These are phyloP conservation scores for Hypomyces rosellus DNA, from an alignment of 2,329 filamentous ascomycete species.

Conservation along the genomic window DNA sequence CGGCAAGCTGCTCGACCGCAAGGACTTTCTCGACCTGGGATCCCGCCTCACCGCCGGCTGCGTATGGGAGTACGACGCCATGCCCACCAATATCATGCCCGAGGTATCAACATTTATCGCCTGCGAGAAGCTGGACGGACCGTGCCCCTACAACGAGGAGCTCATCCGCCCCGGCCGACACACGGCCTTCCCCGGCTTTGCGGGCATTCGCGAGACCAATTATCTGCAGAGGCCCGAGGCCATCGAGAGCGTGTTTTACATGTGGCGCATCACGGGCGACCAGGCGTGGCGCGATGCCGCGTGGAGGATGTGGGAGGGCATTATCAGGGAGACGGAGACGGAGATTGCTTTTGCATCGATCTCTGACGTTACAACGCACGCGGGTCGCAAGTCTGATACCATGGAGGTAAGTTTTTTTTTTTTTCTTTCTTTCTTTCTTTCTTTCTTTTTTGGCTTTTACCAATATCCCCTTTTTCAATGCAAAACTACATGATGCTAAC, in stretches of 20 bases:
- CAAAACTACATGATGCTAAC: neutral
- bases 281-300: conserved; percentile 37
- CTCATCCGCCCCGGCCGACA: conserved; percentile 13
- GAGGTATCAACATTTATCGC: conserved; percentile 38
- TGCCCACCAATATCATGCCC: conserved; percentile 48
- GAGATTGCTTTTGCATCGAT: conserved; percentile 38
- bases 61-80: conserved; percentile 47
- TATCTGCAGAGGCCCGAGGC: conserved; percentile 44
- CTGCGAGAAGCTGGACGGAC: conserved; percentile 27
- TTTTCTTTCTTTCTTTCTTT: neutral
- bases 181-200: conserved; percentile 45
- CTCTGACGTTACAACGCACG: conserved; percentile 26
- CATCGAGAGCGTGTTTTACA: conserved; percentile 47
- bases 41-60: conserved; percentile 46
- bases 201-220: conserved; percentile 38
- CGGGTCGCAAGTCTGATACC: conserved; percentile 42
- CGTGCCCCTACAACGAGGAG: conserved; percentile 29
- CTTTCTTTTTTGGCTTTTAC: neutral
- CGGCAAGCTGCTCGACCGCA: conserved; percentile 50
- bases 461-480: neutral
- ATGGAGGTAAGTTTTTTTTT: conserved; percentile 48
- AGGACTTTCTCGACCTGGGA: conserved; percentile 42
- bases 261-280: conserved; percentile 45
- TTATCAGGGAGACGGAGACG: conserved; percentile 37
- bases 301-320: conserved; percentile 43